Base-by-base conservation (phyloP, 164 flowering plant genomes). In the Stephania cephalantha region DNA sequence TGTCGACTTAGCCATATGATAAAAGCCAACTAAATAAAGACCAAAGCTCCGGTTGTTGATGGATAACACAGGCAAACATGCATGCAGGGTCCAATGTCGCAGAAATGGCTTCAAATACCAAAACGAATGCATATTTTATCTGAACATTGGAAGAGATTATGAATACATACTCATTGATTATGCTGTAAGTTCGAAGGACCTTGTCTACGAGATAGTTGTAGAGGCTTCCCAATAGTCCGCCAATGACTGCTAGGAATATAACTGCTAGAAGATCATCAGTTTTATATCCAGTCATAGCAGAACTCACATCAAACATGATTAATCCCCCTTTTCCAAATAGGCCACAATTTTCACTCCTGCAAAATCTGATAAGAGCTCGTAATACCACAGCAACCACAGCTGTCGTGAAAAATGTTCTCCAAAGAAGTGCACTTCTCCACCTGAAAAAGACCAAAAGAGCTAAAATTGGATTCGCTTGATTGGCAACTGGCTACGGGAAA, bases 391-490 rank as follows among this genome's bases (percentile, higher is more conserved):
- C 97, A 12, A 90, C 94, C 7, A 93, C 91, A 50, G 97, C 98
- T 66, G 98, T 92, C 0, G 97, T 92, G 81, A 92, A 94, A 78
- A 94, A 94, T 1, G 98, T 89, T 81, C 97, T 90, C 98, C 98
- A 95, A 9, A 95, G 91, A 79, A 95, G 93, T 73, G 99, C 97
- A 83, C 97, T 93, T 74, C 98, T 81, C 98, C 98, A 95, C 97
- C 98, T 94, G 78, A 79, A 67, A 42, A 52, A 72, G 52, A 18
- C 35, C 50, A 55, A 68, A 20, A 70, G 67, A 52, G 30, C 6
- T 20, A 11, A 9, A 11, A 29, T 29, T 44, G 52, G 42, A n/a
- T 20, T 61, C n/a, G 18, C 65, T 18, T 46, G 6, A 18, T 64
- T 72, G 17, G 58, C 7, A 53, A 8, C 2, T 48, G 53, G 53